Evolutionary conservation across 805 yeast genomes (phyloP), one percentile per base, ranked within the genome.

Genomic region (Yarrowia osloensis): DNA sequence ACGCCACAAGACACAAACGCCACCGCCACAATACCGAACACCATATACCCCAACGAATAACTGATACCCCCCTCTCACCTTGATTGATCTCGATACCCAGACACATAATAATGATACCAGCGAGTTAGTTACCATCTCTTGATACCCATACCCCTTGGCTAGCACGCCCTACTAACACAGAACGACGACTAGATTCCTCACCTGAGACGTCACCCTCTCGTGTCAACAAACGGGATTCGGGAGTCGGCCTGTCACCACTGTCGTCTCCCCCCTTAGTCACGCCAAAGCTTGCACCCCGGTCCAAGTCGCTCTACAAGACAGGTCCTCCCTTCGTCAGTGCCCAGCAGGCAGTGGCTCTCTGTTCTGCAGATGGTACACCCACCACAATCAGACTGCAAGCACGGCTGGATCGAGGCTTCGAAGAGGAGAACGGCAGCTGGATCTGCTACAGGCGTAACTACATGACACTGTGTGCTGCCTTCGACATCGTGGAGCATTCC

Each of bases 381-480:
- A 5, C 31, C 17, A 33, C 50, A 26, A 44, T 62, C 42, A 24
- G 40, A 22, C 50, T 66, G 4, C 31, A 59, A 1, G 68, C 68
- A 11, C 66, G 68, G 2, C 42, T 66, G 19, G 67, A 66, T 15
- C 49, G 68, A 5, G 68, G 68, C 15, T 66, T 66, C 26, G 67
- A 66, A 29, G 42, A 66, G 11, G 68, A 66, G 28, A 31, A 44
- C 15, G 68, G 54, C 22, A 59, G 17, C 35, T 66, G 68, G 68
- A 59, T 66, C 29, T 66, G 67, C 29, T 66, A 66, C 46, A 37
- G 68, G 26, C 42, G 68, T 13, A 66, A 66, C 37, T 66, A 66
- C 47, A 57, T 66, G 55, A 44, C 68, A 4, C 57, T 66, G 28
- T 59, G 65, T 57, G 68, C 68, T 11, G 40, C 67, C 8, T 66